Evolutionary conservation across 139 green algal genomes (phyloP), one percentile per base, ranked within the genome.

Genomic region (Chlamydomonas sp.): DNA sequence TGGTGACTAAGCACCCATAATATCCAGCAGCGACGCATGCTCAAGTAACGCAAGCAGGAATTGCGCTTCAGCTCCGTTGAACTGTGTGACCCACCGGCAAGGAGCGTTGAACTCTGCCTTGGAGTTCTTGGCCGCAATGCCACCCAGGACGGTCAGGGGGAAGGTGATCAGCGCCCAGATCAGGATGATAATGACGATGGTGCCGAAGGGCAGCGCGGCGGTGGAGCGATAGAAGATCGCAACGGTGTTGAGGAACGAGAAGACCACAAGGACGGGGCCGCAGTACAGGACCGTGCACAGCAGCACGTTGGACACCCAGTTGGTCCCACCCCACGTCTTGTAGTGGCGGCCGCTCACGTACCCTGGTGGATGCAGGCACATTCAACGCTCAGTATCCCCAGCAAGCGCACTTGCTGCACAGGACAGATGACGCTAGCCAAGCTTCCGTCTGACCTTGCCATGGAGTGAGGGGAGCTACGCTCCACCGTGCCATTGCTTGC

Each of bases 101-200:
- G 92, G 93, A 1, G 96, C 93, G 69, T 94, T 90, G 87, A 98
- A 97, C 88, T 97, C 94, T 1, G 88, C 80, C 85, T 93, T 94
- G 75, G 85, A 83, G 87, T 93, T 93, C 90, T 92, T 92, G 5
- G 89, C 92, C 5, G 92, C 91, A 77, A 99, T 98, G 77, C 96
- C 97, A 18, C 97, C 97, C 59, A 98, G 73, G 17, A 99, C 95
- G 3, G 97, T 99, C 31, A 99, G 94, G 12, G 97, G 97, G 90
- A 99, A 96, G 14, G 97, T 99, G 78, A 97, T 91, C 4, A 98
- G 87, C 1, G 93, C 94, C 96, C 96, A 98, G 62, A 98, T 89
- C 63, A 98, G 73, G 63, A 97, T 92, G 85, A 98, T 98, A 90
- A 97, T 95, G 79, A 90, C 89, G 82, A 98, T 98, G 76, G 96